Percentiles rank a stretch among this genome's conserved stretches.
Conservation (phyloP, 805 yeast genomes). For the Candida manassasensis region DNA sequence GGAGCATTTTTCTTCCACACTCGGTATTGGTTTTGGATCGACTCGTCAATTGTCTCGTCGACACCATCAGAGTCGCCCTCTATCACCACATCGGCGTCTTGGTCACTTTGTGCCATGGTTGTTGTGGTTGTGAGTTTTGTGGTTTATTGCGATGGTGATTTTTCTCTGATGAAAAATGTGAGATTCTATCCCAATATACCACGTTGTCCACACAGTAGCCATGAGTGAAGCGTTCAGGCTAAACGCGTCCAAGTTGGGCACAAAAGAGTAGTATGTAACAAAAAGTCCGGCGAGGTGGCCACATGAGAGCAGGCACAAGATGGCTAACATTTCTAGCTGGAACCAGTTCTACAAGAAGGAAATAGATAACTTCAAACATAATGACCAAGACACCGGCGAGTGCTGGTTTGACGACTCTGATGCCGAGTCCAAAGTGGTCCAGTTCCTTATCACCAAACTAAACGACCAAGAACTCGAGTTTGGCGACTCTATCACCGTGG, state of each 20-base stretch:
- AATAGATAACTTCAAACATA: conserved; percentile 61
- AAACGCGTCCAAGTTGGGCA: conserved; percentile 79
- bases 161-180: too few species aligned
- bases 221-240: conserved; percentile 37
- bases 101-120: conserved; percentile 2
- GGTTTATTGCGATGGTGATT: too few species aligned
- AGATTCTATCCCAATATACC: too few species aligned
- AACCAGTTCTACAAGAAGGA: conserved; percentile 79
- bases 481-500: conserved; percentile 33
- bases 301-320: too few species aligned
- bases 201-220: too few species aligned
- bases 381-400: conserved; percentile 87
- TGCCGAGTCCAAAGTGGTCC: conserved; percentile 83
- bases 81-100: conserved; percentile 1
- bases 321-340: too few species aligned
- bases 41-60: conserved; percentile 22
- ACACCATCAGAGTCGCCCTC: not conserved
- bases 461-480: conserved; percentile 22
- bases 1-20: conserved; percentile 43
- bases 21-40: conserved; percentile 30
- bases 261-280: conserved; percentile 68
- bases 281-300: too few species aligned
- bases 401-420: conserved; percentile 96
- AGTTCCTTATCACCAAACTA: conserved; percentile 54
- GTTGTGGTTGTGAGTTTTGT: not conserved